A percentile compares a stretch with the other conserved stretches of the same genome.
Conservation (phyloP, 176 grass and related monocot genomes). For the Lolium rigidum region DNA sequence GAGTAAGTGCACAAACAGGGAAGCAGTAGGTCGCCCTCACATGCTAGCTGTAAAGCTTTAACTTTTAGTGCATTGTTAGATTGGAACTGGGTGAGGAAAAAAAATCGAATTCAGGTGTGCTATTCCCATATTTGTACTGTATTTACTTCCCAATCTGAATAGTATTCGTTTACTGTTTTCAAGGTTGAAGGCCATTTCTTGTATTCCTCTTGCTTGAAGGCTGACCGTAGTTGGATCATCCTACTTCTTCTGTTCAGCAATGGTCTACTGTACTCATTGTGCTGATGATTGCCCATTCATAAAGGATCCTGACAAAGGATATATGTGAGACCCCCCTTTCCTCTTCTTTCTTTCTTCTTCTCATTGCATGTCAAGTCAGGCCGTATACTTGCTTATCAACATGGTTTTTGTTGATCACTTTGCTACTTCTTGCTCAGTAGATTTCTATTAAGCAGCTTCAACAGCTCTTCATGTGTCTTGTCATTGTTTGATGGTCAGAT, state of each 20-base stretch:
- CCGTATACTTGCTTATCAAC: neutral
- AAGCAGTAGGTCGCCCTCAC: neutral
- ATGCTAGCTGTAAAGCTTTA: neutral
- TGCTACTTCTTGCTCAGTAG: neutral
- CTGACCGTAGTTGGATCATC: constrained; percentile 29
- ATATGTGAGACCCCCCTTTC: constrained; percentile 56
- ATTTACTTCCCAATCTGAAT: neutral
- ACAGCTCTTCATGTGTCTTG: constrained; percentile 10
- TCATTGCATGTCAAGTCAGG: neutral
- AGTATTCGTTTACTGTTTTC: neutral
- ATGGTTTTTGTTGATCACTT: neutral
- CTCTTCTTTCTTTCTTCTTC: constrained; percentile 22
- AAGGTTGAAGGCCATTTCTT: constrained; percentile 1
- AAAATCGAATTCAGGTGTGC: neutral
- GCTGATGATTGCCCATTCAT: constrained; percentile 52
- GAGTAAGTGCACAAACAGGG: constrained; percentile 3
- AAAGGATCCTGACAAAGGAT: constrained; percentile 76
- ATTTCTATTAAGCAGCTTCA: constrained; percentile 23
- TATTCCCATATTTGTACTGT: neutral
- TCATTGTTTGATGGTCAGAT: constrained; percentile 58
- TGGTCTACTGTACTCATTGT: constrained; percentile 79
- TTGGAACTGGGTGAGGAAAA: neutral
- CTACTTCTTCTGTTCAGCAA: constrained; percentile 33
- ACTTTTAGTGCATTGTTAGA: neutral
- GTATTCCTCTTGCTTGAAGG: neutral